Evolutionary conservation across 257 asterid genomes (phyloP).

Genomic region (Plantago ovata): DNA sequence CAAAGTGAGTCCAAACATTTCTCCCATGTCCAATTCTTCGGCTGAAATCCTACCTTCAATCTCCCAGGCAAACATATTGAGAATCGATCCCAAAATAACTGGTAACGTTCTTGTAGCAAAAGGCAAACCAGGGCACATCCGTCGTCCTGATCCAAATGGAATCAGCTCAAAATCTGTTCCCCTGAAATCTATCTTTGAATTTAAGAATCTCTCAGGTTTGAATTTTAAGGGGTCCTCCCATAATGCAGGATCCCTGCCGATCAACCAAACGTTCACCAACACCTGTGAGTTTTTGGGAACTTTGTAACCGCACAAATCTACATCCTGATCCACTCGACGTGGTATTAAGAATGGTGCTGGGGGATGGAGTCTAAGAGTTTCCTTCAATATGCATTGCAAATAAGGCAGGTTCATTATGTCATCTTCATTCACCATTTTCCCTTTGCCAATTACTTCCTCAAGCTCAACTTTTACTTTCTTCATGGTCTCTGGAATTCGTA

Average conservation of each 20-base stretch:
- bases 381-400: constrained; percentile 1
- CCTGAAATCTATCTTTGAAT: too few species aligned
- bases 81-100: background rate
- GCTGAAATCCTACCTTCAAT: background rate
- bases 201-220: too few species aligned
- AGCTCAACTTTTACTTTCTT: constrained; percentile 2
- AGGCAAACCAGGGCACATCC: too few species aligned
- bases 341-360: constrained; percentile 6
- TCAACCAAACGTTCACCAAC: constrained; percentile 1
- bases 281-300: constrained; percentile 1
- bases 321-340: constrained; percentile 5
- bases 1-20: too few species aligned
- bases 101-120: background rate
- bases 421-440: background rate
- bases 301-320: too few species aligned
- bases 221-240: background rate
- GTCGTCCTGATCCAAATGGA: too few species aligned
- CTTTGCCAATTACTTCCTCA: background rate
- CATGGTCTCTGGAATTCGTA: background rate
- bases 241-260: background rate
- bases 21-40: background rate
- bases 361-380: constrained; percentile 7
- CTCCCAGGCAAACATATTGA: background rate
- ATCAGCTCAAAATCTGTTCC: too few species aligned
- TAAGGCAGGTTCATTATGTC: constrained; percentile 1